These are phyloP conservation scores for Colletotrichum tropicale DNA, from an alignment of 2,329 filamentous ascomycete genomes.

Conservation along the genomic window DNA sequence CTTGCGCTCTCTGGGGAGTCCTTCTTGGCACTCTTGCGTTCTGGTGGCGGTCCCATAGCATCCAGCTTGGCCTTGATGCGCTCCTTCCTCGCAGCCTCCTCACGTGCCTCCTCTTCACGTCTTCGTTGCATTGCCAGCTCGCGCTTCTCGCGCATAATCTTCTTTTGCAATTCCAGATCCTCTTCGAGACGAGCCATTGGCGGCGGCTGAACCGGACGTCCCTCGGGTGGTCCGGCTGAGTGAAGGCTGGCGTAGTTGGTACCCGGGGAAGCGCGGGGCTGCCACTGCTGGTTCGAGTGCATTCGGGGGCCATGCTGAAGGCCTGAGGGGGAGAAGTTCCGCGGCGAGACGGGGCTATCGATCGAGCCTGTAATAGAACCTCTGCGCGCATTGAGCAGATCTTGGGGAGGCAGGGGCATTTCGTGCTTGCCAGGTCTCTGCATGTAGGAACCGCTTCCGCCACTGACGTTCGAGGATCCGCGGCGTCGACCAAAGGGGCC, in stretches of 20 bases:
- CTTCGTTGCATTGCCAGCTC: slow-evolving; percentile 73
- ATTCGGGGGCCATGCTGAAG: slow-evolving; percentile 32
- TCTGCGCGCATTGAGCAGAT: slow-evolving; percentile 48
- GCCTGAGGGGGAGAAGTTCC: slow-evolving; percentile 43
- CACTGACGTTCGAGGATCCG: slow-evolving; percentile 90
- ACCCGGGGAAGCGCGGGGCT: slow-evolving; percentile 46
- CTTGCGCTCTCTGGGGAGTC: slow-evolving; percentile 51
- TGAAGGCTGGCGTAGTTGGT: slow-evolving; percentile 44
- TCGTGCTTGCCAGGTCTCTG: slow-evolving; percentile 59
- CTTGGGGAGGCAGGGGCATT: slow-evolving; percentile 42
- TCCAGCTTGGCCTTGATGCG: slow-evolving; percentile 76
- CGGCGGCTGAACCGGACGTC: slow-evolving; percentile 30
- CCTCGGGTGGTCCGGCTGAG: slow-evolving; percentile 32
- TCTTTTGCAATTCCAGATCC: slow-evolving; percentile 69
- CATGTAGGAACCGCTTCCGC: slow-evolving; percentile 74
- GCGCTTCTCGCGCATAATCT: slow-evolving; percentile 73
- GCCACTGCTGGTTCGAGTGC: slow-evolving; percentile 18
- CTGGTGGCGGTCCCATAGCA: slow-evolving; percentile 68
- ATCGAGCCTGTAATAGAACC: slow-evolving; percentile 54
- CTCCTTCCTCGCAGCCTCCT: slow-evolving; percentile 74
- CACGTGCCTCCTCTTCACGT: slow-evolving; percentile 71
- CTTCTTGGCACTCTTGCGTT: slow-evolving; percentile 63
- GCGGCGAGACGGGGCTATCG: slow-evolving; percentile 56
- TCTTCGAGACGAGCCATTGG: slow-evolving; percentile 46
- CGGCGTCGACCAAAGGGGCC: slow-evolving; percentile 76